Base-by-base conservation (phyloP, 2,329 filamentous ascomycete genomes). In the Sarocladium brachiariae region DNA sequence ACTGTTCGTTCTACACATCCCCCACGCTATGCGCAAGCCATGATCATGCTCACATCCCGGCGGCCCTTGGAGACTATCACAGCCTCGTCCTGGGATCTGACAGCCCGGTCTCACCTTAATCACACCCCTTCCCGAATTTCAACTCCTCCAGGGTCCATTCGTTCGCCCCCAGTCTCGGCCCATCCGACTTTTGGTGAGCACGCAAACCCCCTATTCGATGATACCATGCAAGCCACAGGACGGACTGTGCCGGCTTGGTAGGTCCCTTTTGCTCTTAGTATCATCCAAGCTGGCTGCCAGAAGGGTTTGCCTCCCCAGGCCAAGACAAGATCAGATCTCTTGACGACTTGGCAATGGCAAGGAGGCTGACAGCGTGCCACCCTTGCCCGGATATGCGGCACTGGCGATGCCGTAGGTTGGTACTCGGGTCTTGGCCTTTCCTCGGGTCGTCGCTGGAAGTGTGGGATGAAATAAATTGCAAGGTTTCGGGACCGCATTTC, bases 181-280 rank as follows among this genome's bases (percentile, higher is more conserved):
- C 19, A 19, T 16, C 19, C 37, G 16, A 39, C 37, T 16, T 18
- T 18, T 21, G 13, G n/a, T 16, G 39, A 43, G 39, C 39, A 43
- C 39, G 39, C 39, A 43, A 43, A 43, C 39, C 21, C 3, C 39
- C 39, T 10, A 25, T 43, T 19, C 23, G 21, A 43, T 43, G 39
- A 43, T 43, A 43, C 39, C 19, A 43, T 27, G 23, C 21, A 43
- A 43, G 39, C 39, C 39, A 43, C 19, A 25, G 23, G 8, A n/a
- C 39, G 39, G 39, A 43, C 39, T 43, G 39, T 43, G 39, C 39
- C 39, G 39, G 39, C 39, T 43, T 43, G 39, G 39, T 43, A 43
- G 3, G 5, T 13, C 13, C 13, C 7, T 30, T 7, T 7, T 30
- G 27, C 7, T 13, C 27, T 30, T 13, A 30, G 27, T 7, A 7